Evolutionary conservation across 129 eudicot genomes (phyloP), one percentile per base, ranked within the genome.

Genomic region (Arctium lappa): DNA sequence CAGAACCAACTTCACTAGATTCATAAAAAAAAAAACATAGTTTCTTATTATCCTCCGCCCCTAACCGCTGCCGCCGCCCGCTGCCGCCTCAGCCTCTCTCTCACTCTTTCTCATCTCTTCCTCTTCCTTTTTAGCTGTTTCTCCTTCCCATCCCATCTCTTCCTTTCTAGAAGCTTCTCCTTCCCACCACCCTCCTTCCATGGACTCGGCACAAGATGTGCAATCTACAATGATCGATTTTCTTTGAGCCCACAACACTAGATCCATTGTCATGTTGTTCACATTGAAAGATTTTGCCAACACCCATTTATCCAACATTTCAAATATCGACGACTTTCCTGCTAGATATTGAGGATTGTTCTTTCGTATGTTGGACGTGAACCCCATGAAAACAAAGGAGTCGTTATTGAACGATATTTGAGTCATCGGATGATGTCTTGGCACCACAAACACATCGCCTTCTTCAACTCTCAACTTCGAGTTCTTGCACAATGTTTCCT

Each of bases 401-500:
- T 75, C 94, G 37, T 95, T 82, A 75, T 91, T 92, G 80, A 88
- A 95, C 2, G 99, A 89, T 77, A 91, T 88, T 78, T 95, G 97
- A 38, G 94, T 88, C 93, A 89, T 89, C 2, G 97, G 94, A 76
- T 87, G 89, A 73, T 79, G 83, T 73, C 88, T 93, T 34, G 97
- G 94, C 77, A 95, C 97, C 18, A 75, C 90, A 90, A 92, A 95
- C 29, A 93, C 92, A 68, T 95, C 97, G 0, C 99, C 99, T 86
- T 92, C 97, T 80, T 91, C 78, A 38, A 92, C 97, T 42, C 32
- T 83, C 7, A 91, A 81, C 88, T 89, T 89, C 48, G 50, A 46
- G 79, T 78, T 90, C 34, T 83, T 69, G 76, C 97, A 91, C 15
- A 70, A 85, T n/a, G 77, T 79, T 80, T 63, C 87, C 6, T 80